phyloP scores from a whole-genome alignment of 345 rosid species.

The Rhizophora apiculata region DNA sequence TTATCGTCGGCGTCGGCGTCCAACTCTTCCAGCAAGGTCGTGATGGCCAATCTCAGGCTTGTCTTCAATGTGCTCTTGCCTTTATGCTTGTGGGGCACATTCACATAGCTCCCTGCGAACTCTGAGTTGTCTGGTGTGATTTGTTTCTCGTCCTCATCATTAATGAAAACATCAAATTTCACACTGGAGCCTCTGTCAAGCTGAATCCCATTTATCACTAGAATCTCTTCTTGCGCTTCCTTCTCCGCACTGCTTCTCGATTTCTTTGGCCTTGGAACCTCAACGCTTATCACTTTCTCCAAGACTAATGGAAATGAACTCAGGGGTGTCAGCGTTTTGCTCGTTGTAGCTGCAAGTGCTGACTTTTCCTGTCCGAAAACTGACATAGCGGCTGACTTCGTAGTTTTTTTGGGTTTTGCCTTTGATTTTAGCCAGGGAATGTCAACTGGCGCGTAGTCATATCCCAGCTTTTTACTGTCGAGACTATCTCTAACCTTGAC shows the following conservation, averaged over 20 bases:
- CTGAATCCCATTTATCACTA: constrained; percentile 41
- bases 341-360: background rate
- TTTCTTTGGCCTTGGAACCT: constrained; percentile 22
- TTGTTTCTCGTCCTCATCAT: constrained; percentile 35
- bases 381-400: background rate
- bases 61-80: constrained; percentile 41
- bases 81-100: constrained; percentile 48
- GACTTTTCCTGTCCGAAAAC: too few species aligned
- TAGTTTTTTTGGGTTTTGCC: background rate
- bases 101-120: constrained; percentile 60
- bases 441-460: constrained; percentile 9
- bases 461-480: constrained; percentile 20
- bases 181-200: constrained; percentile 33
- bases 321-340: background rate
- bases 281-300: constrained; percentile 3
- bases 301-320: constrained; percentile 10
- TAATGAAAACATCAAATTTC: constrained; percentile 55
- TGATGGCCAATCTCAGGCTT: constrained; percentile 37
- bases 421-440: constrained; percentile 20
- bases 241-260: constrained; percentile 15
- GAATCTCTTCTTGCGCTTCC: constrained; percentile 27
- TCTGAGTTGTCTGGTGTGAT: constrained; percentile 38
- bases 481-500: constrained; percentile 9
- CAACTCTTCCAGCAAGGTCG: constrained; percentile 52
- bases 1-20: constrained; percentile 48